phyloP scores from a whole-genome alignment of 306 rosid species.

The Quercus rubra region DNA sequence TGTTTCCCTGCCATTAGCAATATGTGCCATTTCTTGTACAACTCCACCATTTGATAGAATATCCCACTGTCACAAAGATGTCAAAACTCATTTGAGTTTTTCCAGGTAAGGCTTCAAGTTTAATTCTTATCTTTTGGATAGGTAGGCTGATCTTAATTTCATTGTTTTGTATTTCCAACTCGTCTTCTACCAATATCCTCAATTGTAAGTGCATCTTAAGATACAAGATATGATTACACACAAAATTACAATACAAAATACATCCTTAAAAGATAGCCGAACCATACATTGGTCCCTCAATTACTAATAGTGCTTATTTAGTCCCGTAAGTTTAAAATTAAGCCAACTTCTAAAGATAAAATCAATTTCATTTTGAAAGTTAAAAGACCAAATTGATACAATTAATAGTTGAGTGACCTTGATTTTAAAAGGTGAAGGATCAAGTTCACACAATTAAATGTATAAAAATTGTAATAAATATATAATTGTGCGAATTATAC shows the following conservation, averaged over 20 bases:
- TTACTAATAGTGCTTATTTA: too few relatives aligned
- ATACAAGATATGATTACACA: background rate
- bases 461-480: too few relatives aligned
- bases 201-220: background rate
- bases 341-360: too few relatives aligned
- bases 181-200: background rate
- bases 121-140: background rate
- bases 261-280: background rate
- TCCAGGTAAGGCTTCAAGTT: background rate
- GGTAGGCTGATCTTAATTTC: background rate
- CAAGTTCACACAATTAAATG: too few relatives aligned
- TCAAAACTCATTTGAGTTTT: background rate
- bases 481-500: too few relatives aligned
- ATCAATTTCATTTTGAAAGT: too few relatives aligned
- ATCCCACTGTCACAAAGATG: slow-evolving; percentile 65
- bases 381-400: too few relatives aligned
- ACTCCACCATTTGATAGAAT: slow-evolving; percentile 92
- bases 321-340: too few relatives aligned
- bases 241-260: background rate
- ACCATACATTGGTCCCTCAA: too few relatives aligned
- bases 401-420: too few relatives aligned
- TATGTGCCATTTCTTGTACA: slow-evolving; percentile 97
- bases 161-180: background rate
- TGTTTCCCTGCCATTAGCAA: slow-evolving; percentile 84
- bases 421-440: too few relatives aligned